Evolutionary conservation across 495 filamentous ascomycete genomes (phyloP), one percentile per base, ranked within the genome.

Genomic region (Neurospora sp.): DNA sequence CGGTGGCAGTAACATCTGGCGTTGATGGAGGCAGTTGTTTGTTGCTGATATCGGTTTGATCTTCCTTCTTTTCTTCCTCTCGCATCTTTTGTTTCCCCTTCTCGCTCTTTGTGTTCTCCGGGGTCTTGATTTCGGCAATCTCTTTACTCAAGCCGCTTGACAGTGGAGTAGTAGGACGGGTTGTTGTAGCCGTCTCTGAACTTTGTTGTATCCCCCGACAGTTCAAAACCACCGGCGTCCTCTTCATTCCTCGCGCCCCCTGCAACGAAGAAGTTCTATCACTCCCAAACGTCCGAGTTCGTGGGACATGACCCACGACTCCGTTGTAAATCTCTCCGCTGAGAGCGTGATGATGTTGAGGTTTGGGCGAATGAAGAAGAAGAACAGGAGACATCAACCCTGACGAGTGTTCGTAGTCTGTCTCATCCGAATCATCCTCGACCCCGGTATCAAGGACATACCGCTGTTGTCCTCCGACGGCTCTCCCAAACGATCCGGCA

Each of bases 381-480:
- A 35, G 6, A 31, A 62, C 27, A 18, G 54, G 54, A 18, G 54
- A 62, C 27, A 35, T 62, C 54, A 62, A 35, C 4, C 27, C 14
- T 14, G 54, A 10, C 20, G 20, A 54, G 11, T 54, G 20, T 27
- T 31, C 23, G 2, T 62, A 16, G 0, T 62, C 54, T 62, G 46
- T 9, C 27, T 73, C 35, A 11, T 76, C 74, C 0, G 73, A 74
- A 9, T 76, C 74, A 35, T 62, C 54, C 14, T 62, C 54, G 5
- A 75, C 75, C 0, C 72, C 76, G 2, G 76, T 77, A 18, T 76
- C 74, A 20, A 77, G 72, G n/a, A 77, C 71, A 69, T 74, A 76
- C 2, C 76, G 70, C 4, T 31, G 6, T 62, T 62, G 54, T 35
- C 76, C 35, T n/a, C 70, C 75, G 3, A 54, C 73, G 3, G 75